Conservation (phyloP, 208 protist genomes). For the Trypanosoma scelopori region DNA sequence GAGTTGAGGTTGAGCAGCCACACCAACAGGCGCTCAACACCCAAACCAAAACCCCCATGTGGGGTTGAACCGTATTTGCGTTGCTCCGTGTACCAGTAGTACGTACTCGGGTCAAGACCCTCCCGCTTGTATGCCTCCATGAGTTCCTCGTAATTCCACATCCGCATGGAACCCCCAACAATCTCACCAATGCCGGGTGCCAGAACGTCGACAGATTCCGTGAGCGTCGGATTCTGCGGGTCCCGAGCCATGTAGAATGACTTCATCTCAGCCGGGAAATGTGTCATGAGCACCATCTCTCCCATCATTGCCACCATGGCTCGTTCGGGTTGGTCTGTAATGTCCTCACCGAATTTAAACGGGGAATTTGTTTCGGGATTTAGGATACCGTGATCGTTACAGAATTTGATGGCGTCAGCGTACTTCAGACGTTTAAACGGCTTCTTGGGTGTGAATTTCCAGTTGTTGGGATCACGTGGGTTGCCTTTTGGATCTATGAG, state of each 20-base stretch:
- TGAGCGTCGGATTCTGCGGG: constrained; percentile 78
- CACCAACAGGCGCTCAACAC: constrained; percentile 96
- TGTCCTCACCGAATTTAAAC: constrained; percentile 97
- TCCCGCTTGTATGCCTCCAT: constrained; percentile 93
- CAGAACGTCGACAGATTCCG: constrained; percentile 95
- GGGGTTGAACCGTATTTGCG: constrained; percentile 96
- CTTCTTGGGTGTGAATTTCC: constrained; percentile 90
- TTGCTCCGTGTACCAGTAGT: constrained; percentile 99
- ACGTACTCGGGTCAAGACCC: constrained; percentile 92
- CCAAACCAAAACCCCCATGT: constrained; percentile 98
- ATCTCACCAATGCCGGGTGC: constrained; percentile 99
- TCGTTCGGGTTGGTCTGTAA: constrained; percentile 97
- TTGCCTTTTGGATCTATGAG: constrained; percentile 61
- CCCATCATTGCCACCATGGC: constrained; percentile 97
- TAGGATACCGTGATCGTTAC: constrained; percentile 93
- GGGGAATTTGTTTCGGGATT: constrained; percentile 89
- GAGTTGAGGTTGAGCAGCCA: constrained; percentile 96
- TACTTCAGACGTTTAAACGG: constrained; percentile 97
- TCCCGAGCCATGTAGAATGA: constrained; percentile 99
- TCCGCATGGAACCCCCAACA: constrained; percentile 98
- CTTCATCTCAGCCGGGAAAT: constrained; percentile 98
- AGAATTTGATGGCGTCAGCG: constrained; percentile 96
- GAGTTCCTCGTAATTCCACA: constrained; percentile 93
- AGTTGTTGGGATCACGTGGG: constrained; percentile 67
- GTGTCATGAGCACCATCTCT: constrained; percentile 96